Percentiles rank a stretch among this genome's conserved stretches.
phyloP scores from a whole-genome alignment of 2,329 filamentous ascomycete genomes.

The Fusarium graminum region DNA sequence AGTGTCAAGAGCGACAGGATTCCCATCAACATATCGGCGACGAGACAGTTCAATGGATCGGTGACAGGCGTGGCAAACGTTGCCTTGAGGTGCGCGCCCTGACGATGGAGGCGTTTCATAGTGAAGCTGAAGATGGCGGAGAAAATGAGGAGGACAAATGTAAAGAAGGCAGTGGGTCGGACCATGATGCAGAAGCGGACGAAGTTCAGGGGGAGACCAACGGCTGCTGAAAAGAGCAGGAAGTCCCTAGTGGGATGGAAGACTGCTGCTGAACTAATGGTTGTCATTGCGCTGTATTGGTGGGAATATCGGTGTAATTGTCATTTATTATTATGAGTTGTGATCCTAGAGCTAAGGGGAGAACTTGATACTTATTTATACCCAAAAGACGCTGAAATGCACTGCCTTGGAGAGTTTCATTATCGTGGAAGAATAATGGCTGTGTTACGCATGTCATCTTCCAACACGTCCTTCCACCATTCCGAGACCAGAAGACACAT shows the following conservation, averaged over 20 bases:
- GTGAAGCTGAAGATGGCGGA: constrained; percentile 9
- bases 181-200: constrained; percentile 14
- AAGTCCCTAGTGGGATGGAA: neutral
- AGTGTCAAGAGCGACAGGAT: neutral
- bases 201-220: constrained; percentile 9
- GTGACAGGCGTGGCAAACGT: constrained; percentile 6
- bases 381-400: too few relatives aligned
- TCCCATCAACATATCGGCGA: neutral
- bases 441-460: too few relatives aligned
- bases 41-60: neutral
- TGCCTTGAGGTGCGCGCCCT: constrained; percentile 4
- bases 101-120: neutral
- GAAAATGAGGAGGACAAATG: neutral
- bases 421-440: too few relatives aligned
- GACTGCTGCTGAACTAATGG: neutral
- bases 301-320: too few relatives aligned
- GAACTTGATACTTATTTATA: too few relatives aligned
- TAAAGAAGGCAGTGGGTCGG: constrained; percentile 3
- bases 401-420: too few relatives aligned
- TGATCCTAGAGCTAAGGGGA: too few relatives aligned
- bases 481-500: too few relatives aligned
- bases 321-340: too few relatives aligned
- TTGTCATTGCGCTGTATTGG: too few relatives aligned
- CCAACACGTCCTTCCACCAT: too few relatives aligned
- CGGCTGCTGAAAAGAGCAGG: neutral